Percentiles rank a stretch among this genome's conserved stretches.
phyloP scores from a whole-genome alignment of 2,329 filamentous ascomycete species.

The Ophiostoma piceae region DNA sequence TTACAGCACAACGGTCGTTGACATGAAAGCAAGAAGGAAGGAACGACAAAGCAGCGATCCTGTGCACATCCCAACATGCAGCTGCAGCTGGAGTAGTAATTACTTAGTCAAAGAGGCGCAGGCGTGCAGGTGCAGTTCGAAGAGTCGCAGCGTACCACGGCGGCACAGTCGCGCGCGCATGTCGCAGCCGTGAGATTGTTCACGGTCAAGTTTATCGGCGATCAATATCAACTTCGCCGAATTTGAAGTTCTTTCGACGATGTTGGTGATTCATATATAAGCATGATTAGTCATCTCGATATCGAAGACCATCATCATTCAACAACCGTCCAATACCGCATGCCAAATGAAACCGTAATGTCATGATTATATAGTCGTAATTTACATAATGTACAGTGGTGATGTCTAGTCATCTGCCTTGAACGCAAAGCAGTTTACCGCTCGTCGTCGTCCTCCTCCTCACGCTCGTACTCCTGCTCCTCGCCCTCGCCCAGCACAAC shows the following conservation, averaged over 20 bases:
- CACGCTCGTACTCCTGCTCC: neutral
- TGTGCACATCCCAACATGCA: neutral
- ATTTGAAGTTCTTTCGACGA: no score
- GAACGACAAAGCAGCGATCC: neutral
- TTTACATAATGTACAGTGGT: slow-evolving; percentile 13
- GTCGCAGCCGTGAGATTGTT: neutral
- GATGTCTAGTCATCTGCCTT: neutral
- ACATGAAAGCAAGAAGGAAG: neutral
- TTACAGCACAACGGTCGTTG: neutral
- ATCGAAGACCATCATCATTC: neutral
- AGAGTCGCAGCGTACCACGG: neutral
- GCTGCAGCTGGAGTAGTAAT: neutral
- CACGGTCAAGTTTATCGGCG: neutral
- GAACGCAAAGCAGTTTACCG: neutral
- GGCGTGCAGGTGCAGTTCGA: neutral
- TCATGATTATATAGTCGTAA: slow-evolving; percentile 11
- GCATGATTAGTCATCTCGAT: neutral
- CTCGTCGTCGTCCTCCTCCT: neutral
- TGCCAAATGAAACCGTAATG: neutral
- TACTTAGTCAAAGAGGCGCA: neutral
- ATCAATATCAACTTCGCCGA: neutral
- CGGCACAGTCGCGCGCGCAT: slow-evolving; percentile 1
- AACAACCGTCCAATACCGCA: neutral
- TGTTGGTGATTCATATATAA: no score
- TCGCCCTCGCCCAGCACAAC: slow-evolving; percentile 6